phyloP scores from a whole-genome alignment of 768 basidiomycete genomes.

The Phlebiopsis gigantea region DNA sequence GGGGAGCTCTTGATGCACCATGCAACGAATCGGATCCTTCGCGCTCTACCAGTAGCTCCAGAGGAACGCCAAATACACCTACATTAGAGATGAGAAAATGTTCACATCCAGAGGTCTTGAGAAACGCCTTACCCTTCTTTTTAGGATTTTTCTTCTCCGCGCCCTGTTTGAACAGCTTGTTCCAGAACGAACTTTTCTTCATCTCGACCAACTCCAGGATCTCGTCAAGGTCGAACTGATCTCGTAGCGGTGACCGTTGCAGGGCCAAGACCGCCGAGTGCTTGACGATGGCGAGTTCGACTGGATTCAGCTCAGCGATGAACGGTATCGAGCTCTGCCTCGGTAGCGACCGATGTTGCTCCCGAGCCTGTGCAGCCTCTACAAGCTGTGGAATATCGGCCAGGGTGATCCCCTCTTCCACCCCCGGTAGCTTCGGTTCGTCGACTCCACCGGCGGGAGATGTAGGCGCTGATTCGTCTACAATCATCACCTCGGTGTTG shows the following conservation, averaged over 20 bases:
- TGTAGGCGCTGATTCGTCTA: constrained; percentile 73
- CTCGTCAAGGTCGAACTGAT: constrained; percentile 88
- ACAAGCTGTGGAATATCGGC: constrained; percentile 93
- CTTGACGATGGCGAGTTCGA: constrained; percentile 89
- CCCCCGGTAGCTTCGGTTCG: constrained; percentile 49
- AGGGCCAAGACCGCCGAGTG: constrained; percentile 84
- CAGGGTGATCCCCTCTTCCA: constrained; percentile 84
- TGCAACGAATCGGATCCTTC: constrained; percentile 95
- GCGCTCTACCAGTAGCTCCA: constrained; percentile 89
- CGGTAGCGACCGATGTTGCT: constrained; percentile 81
- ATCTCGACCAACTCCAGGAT: constrained; percentile 87
- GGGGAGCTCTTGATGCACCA: constrained; percentile 77
- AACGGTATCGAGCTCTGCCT: constrained; percentile 74
- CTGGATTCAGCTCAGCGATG: constrained; percentile 75
- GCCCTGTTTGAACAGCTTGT: constrained; percentile 82
- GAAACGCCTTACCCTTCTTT: constrained; percentile 64
- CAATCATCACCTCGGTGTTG: constrained; percentile 85
- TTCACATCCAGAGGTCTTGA: no score
- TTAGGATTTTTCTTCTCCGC: constrained; percentile 87
- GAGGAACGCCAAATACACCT: constrained; percentile 92
- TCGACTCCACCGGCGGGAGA: constrained; percentile 59
- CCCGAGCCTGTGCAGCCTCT: constrained; percentile 86
- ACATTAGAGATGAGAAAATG: no score
- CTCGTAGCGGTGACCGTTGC: constrained; percentile 69
- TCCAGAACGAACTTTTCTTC: constrained; percentile 95